A percentile compares a stretch with the other conserved stretches of the same genome.
phyloP scores from a whole-genome alignment of 2,329 filamentous ascomycete species.

The Teratosphaeria destructans region DNA sequence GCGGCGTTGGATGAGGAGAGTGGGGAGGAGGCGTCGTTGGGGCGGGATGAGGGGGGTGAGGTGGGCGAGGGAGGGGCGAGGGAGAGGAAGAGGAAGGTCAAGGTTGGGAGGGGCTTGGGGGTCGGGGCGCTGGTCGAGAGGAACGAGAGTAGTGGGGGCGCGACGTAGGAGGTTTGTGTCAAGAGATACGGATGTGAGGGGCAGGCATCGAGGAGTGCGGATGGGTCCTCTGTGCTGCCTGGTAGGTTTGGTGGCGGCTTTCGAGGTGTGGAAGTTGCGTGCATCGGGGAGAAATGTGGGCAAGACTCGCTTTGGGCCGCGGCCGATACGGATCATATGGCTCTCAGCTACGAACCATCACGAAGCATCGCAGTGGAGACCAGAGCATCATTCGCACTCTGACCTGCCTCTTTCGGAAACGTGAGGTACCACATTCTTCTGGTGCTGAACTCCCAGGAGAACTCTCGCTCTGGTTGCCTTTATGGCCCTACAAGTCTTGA shows the following conservation, averaged over 20 bases:
- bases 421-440: no score
- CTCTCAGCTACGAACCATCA: neutral
- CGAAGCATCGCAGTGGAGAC: neutral
- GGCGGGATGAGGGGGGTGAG: conserved; percentile 31
- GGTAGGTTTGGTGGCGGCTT: no score
- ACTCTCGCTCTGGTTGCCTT: no score
- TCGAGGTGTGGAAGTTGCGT: no score
- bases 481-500: no score
- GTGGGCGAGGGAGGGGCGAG: conserved; percentile 28
- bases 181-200: neutral
- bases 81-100: conserved; percentile 66
- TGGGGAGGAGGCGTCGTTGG: conserved; percentile 32
- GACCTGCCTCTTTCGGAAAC: no score
- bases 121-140: conserved; percentile 64
- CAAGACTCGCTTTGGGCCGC: neutral
- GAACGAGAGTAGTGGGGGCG: conserved; percentile 2
- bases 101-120: conserved; percentile 69
- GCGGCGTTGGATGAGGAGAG: conserved; percentile 40
- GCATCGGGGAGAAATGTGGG: no score
- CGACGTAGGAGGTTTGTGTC: neutral
- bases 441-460: no score
- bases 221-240: no score
- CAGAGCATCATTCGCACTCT: no score
- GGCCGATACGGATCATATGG: neutral
- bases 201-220: neutral